These are phyloP conservation scores for Russula compacta DNA, from an alignment of 768 basidiomycete genomes.

Conservation along the genomic window DNA sequence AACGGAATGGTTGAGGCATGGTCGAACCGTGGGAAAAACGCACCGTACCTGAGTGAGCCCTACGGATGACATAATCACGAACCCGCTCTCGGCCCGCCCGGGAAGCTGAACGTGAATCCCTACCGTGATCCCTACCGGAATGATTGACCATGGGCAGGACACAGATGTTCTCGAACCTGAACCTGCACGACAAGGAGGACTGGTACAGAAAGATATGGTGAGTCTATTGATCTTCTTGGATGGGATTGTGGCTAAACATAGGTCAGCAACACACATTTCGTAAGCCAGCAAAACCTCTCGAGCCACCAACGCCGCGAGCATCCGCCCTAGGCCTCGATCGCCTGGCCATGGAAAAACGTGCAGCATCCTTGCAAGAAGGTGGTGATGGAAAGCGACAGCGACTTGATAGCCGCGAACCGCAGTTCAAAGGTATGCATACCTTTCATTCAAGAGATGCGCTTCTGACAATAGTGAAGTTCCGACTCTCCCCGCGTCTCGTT, in stretches of 20 bases:
- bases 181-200: conserved; percentile 64
- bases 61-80: neutral
- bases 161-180: conserved; percentile 82
- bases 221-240: conserved; percentile 17
- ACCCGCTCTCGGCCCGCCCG: neutral
- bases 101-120: too few species aligned
- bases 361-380: conserved; percentile 34
- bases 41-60: too few species aligned
- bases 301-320: conserved; percentile 66
- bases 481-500: conserved; percentile 50
- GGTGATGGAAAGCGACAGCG: conserved; percentile 59
- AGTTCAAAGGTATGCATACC: conserved; percentile 71
- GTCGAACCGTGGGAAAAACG: too few species aligned
- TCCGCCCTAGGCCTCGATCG: conserved; percentile 84
- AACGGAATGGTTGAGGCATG: too few species aligned
- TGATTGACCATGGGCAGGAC: conserved; percentile 33
- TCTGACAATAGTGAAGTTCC: conserved; percentile 50
- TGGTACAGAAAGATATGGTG: conserved; percentile 60
- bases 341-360: conserved; percentile 82
- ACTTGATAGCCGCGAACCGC: conserved; percentile 48
- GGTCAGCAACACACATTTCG: conserved; percentile 72
- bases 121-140: too few species aligned
- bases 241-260: conserved; percentile 2
- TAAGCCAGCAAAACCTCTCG: conserved; percentile 59
- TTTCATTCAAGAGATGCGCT: neutral